These are phyloP conservation scores for Colletotrichum endophyticum DNA, from an alignment of 2,329 filamentous ascomycete genomes.

Conservation along the genomic window DNA sequence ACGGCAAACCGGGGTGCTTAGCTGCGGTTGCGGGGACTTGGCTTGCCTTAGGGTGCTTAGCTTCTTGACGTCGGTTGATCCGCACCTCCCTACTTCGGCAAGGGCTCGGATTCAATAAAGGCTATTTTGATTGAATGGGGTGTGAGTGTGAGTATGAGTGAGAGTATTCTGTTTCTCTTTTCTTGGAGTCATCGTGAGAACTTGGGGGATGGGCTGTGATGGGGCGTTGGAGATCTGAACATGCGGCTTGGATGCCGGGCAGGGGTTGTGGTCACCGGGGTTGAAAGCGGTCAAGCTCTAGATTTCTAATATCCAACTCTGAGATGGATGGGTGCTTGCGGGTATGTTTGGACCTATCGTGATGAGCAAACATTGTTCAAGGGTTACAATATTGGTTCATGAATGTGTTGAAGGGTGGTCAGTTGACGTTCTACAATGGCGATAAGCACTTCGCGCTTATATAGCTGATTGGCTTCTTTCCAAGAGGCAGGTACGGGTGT, in stretches of 20 bases:
- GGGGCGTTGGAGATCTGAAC: not conserved
- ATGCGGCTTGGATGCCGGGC: not conserved
- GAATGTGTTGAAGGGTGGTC: not conserved
- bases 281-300: not conserved
- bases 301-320: not conserved
- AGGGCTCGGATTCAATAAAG: not conserved
- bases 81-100: not conserved
- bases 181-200: not conserved
- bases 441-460: not conserved
- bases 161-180: not conserved
- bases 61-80: not conserved
- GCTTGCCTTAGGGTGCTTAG: not conserved
- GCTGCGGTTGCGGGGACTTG: not conserved
- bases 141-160: not conserved
- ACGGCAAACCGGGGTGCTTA: not conserved
- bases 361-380: not conserved
- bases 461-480: too few species aligned
- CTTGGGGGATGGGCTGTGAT: not conserved
- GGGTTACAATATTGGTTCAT: not conserved
- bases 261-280: not conserved
- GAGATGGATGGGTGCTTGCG: not conserved
- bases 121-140: not conserved
- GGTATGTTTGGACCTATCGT: rapidly evolving
- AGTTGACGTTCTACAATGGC: not conserved
- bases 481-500: too few species aligned